A percentile compares a stretch with the other conserved stretches of the same genome.
phyloP scores from a whole-genome alignment of 2,329 filamentous ascomycete species.

The Trichoderma afroharzianum region DNA sequence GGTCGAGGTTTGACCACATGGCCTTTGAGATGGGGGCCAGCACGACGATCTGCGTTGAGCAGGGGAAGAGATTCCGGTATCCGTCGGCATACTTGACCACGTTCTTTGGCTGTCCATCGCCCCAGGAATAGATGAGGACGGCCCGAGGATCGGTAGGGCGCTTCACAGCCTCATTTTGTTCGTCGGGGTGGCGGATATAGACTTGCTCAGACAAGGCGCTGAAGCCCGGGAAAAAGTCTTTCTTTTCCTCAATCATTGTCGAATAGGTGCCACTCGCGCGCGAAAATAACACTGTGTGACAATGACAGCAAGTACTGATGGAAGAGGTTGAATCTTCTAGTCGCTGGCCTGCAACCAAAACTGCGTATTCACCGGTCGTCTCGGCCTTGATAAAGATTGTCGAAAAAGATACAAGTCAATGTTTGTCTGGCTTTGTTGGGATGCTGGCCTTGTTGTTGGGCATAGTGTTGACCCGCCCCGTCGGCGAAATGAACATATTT shows the following conservation, averaged over 20 bases:
- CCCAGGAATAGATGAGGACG: conserved; percentile 55
- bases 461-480: conserved; percentile 5
- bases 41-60: conserved; percentile 48
- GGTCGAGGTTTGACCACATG: conserved; percentile 41
- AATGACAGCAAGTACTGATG: background rate
- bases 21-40: conserved; percentile 48
- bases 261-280: background rate
- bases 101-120: conserved; percentile 52
- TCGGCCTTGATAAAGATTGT: background rate
- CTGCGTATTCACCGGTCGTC: background rate
- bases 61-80: conserved; percentile 49
- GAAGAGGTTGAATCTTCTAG: conserved; percentile 8
- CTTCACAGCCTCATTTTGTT: conserved; percentile 19
- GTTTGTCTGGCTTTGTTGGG: conserved; percentile 8
- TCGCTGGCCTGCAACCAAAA: background rate
- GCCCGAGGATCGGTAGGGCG: conserved; percentile 38
- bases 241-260: conserved; percentile 5
- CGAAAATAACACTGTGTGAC: background rate
- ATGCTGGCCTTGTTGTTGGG: conserved; percentile 11
- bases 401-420: background rate
- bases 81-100: conserved; percentile 53
- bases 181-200: conserved; percentile 38
- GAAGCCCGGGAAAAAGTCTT: conserved; percentile 41
- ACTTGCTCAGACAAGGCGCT: conserved; percentile 45
- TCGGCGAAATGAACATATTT: conserved; percentile 9